Conservation (phyloP, 164 flowering plant species). For the Vitis riparia region DNA sequence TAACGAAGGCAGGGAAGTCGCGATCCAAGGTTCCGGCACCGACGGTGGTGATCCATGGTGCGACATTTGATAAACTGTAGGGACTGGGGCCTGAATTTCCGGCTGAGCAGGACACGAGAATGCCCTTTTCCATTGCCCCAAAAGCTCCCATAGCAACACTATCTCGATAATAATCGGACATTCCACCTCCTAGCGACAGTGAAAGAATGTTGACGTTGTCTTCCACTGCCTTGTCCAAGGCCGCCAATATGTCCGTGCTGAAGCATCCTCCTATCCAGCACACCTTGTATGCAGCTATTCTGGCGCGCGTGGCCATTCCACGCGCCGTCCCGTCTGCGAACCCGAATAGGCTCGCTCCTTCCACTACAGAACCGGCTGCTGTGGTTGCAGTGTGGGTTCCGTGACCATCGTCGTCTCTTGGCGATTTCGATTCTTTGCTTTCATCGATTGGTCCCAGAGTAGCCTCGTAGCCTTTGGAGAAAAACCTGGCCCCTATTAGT, state of each 20-base stretch:
- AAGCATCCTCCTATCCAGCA: slow-evolving; percentile 69
- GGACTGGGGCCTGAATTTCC: slow-evolving; percentile 59
- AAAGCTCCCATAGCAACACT: slow-evolving; percentile 61
- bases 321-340: slow-evolving; percentile 66
- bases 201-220: slow-evolving; percentile 58
- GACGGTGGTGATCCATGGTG: slow-evolving; percentile 72
- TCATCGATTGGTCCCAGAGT: slow-evolving; percentile 49
- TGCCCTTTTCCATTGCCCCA: slow-evolving; percentile 63
- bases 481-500: slow-evolving; percentile 60
- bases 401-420: slow-evolving; percentile 72
- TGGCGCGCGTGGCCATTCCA: slow-evolving; percentile 58
- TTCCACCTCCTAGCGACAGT: slow-evolving; percentile 48
- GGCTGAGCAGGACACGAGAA: slow-evolving; percentile 59
- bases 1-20: slow-evolving; percentile 59
- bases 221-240: slow-evolving; percentile 51
- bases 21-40: slow-evolving; percentile 72
- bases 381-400: slow-evolving; percentile 71
- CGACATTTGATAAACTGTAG: slow-evolving; percentile 47
- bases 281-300: slow-evolving; percentile 60
- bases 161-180: slow-evolving; percentile 40
- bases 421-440: slow-evolving; percentile 49
- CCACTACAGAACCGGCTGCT: slow-evolving; percentile 53
- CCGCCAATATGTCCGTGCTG: slow-evolving; percentile 56
- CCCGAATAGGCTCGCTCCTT: slow-evolving; percentile 53
- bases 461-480: slow-evolving; percentile 53